Evolutionary conservation across 2,329 filamentous ascomycete genomes (phyloP), one percentile per base, ranked within the genome.

Genomic region (Coniochaeta ligniaria): DNA sequence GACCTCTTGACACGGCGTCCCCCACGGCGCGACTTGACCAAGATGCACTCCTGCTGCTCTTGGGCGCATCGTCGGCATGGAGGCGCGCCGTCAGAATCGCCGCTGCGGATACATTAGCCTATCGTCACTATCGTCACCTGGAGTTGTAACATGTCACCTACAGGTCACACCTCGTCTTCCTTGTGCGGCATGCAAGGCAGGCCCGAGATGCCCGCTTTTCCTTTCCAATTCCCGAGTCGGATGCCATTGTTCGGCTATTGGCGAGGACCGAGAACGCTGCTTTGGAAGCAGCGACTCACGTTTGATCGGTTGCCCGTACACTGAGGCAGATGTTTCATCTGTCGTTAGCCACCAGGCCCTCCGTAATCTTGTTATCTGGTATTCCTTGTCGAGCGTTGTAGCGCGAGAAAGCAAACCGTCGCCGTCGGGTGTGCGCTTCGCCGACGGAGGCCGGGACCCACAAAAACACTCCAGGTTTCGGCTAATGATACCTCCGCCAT

Each of bases 1-100:
- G 47, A 31, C 47, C 47, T 26, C 47, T 52, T 52, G 47, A 75
- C 67, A 35, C 74, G 70, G 35, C 72, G 69, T 20, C 75, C 74
- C 17, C 75, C 74, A 12, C 75, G 69, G 28, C 70, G 69, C 16
- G 75, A 77, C 11, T 72, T 75, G n/a, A 73, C 74, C 36, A 77
- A 66, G 8, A 76, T 67, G 59, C 75, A 77, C 63, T 76, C 69
- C 38, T 71, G 70, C 60, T 71, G 64, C 58, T 75, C 71, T 41
- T 75, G 71, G 47, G 72, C 66, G 59, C 75, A 77, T 60, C 73
- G 66, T 22, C 73, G 70, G 61, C 75, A 76, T 2, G 74, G 75
- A 22, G 74, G 71, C 26, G 67, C 67, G 26, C 73, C 74, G 38
- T 68, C 72, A 2, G 67, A 66, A 59, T 72, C 71, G 28, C 71